Conservation (phyloP, 2,329 filamentous ascomycete genomes). For the Coleophoma crateriformis region DNA sequence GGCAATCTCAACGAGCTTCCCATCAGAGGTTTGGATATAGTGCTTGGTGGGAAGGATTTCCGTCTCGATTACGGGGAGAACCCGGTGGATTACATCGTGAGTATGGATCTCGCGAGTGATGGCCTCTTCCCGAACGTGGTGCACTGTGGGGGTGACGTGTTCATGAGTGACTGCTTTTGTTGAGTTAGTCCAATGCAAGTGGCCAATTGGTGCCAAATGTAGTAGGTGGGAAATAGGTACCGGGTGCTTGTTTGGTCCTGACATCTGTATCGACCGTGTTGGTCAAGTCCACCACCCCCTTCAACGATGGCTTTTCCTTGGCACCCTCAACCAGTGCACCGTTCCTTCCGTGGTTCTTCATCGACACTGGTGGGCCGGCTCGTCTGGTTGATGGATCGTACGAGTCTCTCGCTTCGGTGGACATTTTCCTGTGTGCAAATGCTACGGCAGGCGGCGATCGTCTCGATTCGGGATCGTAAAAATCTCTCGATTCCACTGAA, state of each 20-base stretch:
- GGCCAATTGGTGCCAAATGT: background rate
- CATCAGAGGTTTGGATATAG: slow-evolving; percentile 29
- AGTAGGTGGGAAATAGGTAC: slow-evolving; percentile 11
- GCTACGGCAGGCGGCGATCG: background rate
- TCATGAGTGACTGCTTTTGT: slow-evolving; percentile 43
- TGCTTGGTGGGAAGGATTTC: slow-evolving; percentile 47
- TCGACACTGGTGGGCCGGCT: background rate
- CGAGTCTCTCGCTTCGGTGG: background rate
- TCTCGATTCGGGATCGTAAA: background rate
- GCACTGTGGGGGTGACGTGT: slow-evolving; percentile 33
- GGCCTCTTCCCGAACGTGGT: slow-evolving; percentile 39
- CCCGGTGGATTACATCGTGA: slow-evolving; percentile 44
- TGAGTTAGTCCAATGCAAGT: too few relatives aligned
- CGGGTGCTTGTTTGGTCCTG: slow-evolving; percentile 18
- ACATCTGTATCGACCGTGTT: slow-evolving; percentile 23
- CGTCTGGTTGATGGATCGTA: background rate
- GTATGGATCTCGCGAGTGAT: slow-evolving; percentile 49
- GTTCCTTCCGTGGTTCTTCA: slow-evolving; percentile 1
- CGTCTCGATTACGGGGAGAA: slow-evolving; percentile 46
- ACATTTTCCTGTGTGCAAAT: background rate
- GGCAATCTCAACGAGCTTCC: slow-evolving; percentile 38
- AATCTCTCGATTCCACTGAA: background rate
- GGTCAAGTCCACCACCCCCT: slow-evolving; percentile 19
- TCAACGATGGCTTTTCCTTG: slow-evolving; percentile 11
- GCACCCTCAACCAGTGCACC: slow-evolving; percentile 8